Evolutionary conservation across 148 eudicot genomes (phyloP), one percentile per base, ranked within the genome.

Genomic region (Rhododendron williamsianum): DNA sequence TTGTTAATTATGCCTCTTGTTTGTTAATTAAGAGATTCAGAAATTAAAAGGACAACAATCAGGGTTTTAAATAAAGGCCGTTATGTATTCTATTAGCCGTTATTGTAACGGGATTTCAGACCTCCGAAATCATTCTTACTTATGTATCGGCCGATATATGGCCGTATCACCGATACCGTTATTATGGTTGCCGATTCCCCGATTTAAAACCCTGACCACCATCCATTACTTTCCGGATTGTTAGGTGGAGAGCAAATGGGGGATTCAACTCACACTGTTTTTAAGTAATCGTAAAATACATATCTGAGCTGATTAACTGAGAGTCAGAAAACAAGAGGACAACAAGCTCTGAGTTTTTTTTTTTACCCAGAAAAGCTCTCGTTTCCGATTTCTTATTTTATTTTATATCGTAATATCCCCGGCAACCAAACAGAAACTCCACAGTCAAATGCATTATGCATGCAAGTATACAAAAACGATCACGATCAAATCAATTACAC

Each of bases 361-460:
- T 41, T 41, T 41, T 6, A 41, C 45, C 45, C 45, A 41, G 6
- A 41, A 41, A 9, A 16, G 27, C 25, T 49, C 51, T 35, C 41
- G 18, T 16, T 49, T 27, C 81, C 48, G 3, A 30, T 33, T 51
- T 56, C 54, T 21, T 33, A 15, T 30, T 18, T 18, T 8, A 23
- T 4, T 27, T 30, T 10, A 80, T 4, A 51, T 33, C 3, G 36
- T 15, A 52, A 76, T 51, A 72, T 16, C 18, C 16, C 77, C 58
- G 38, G 63, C n/a, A 65, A 87, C 45, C 41, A 80, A 80, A 84
- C 46, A 82, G 84, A 46, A 82, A 19, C 18, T 65, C 15, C 6
- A 35, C 6, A 4, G n/a, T 19, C 49, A 36, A 60, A 69, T 69
- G 74, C 36, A 27, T 27, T 67, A 67, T 46, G n/a, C 58, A 9